These are phyloP conservation scores for Dovyalis caffra DNA, from an alignment of 345 rosid genomes.

Conservation along the genomic window DNA sequence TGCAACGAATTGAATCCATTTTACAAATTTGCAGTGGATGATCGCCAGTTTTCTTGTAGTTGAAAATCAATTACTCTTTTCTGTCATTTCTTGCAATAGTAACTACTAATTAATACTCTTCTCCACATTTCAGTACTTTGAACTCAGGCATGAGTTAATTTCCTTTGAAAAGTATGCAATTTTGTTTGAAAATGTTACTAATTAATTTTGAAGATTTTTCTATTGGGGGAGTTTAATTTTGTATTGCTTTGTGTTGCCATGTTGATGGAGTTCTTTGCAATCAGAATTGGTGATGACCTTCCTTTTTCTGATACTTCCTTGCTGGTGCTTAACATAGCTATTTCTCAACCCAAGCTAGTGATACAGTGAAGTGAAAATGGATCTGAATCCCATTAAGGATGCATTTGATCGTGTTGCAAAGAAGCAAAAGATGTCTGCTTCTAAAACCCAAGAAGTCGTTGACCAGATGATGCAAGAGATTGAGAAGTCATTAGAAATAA, in stretches of 20 bases:
- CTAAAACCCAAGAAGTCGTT: constrained; percentile 53
- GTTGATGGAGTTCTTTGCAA: not conserved
- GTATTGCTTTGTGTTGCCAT: not conserved
- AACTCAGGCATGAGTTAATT: not conserved
- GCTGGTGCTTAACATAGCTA: constrained; percentile 7
- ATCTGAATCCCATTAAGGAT: constrained; percentile 67
- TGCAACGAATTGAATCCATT: not conserved
- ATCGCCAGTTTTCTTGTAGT: not conserved
- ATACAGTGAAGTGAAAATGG: constrained; percentile 39
- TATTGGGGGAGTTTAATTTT: not conserved
- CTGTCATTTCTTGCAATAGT: not conserved
- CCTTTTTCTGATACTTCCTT: not conserved
- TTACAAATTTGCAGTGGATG: not conserved
- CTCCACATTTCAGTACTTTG: not conserved
- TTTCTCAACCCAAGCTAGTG: not conserved
- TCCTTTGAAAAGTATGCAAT: not conserved
- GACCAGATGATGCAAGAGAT: constrained; percentile 55
- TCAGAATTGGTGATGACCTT: not conserved
- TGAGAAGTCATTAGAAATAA: constrained; percentile 33
- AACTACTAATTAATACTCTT: not conserved
- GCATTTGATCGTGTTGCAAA: constrained; percentile 75
- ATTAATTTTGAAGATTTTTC: not conserved
- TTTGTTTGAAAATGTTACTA: not conserved
- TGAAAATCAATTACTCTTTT: not conserved
- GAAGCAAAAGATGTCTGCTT: constrained; percentile 63